Evolutionary conservation across 331 rosid genomes (phyloP).

Genomic region (Acacia concinna): DNA sequence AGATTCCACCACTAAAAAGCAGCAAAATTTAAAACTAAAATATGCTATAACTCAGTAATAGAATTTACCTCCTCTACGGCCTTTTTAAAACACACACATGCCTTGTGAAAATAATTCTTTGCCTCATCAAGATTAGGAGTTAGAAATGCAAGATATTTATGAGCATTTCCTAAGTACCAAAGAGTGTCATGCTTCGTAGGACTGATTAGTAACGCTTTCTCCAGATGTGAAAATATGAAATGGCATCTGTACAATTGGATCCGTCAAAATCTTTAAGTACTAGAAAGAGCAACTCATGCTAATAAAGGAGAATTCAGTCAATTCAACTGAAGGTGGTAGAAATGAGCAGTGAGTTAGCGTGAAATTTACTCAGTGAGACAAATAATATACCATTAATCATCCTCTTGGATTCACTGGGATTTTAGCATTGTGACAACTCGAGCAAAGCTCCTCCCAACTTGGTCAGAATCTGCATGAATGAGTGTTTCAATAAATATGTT

Average conservation of each 20-base stretch:
- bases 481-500: neutral
- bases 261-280: neutral
- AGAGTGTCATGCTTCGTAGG: slow-evolving; percentile 55
- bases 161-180: slow-evolving; percentile 61
- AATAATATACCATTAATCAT: slow-evolving; percentile 44
- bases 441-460: slow-evolving; percentile 61
- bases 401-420: slow-evolving; percentile 34
- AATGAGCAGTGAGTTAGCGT: too few relatives aligned
- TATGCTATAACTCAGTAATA: neutral
- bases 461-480: neutral
- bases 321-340: too few relatives aligned
- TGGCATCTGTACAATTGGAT: slow-evolving; percentile 36
- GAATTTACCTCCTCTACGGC: slow-evolving; percentile 49
- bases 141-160: slow-evolving; percentile 50
- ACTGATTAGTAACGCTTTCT: slow-evolving; percentile 51
- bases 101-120: slow-evolving; percentile 47
- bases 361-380: neutral
- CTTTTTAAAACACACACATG: slow-evolving; percentile 42
- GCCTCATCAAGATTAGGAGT: slow-evolving; percentile 56
- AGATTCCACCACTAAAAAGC: neutral
- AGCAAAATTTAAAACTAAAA: neutral
- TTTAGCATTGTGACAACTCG: slow-evolving; percentile 58
- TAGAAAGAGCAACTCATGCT: neutral
- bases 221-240: slow-evolving; percentile 49
- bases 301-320: neutral